Conservation (phyloP, 768 basidiomycete genomes). For the Macrolepiota dolichaula region DNA sequence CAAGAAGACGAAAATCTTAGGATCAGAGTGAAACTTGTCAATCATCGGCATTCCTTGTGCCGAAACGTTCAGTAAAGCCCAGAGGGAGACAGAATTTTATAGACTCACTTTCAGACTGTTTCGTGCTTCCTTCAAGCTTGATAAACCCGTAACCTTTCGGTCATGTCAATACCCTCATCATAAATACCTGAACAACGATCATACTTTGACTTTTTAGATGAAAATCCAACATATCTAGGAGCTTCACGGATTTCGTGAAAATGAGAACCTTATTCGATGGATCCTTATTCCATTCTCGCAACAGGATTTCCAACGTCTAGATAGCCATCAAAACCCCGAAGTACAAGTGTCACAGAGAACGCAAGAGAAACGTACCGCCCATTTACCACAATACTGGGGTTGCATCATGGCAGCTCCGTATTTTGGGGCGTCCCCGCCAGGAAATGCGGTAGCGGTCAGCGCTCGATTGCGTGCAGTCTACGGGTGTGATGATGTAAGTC, state of each 20-base stretch:
- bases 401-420: slow-evolving; percentile 62
- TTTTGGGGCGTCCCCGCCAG: slow-evolving; percentile 50
- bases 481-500: slow-evolving; percentile 21
- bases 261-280: slow-evolving; percentile 82
- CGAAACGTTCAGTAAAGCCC: not conserved
- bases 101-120: slow-evolving; percentile 59
- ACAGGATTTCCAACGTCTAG: slow-evolving; percentile 63
- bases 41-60: slow-evolving; percentile 78
- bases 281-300: slow-evolving; percentile 67
- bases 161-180: slow-evolving; percentile 4
- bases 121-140: slow-evolving; percentile 78
- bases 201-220: slow-evolving; percentile 60
- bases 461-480: slow-evolving; percentile 52
- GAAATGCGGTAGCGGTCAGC: slow-evolving; percentile 61
- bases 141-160: slow-evolving; percentile 55
- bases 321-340: not conserved
- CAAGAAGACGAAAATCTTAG: slow-evolving; percentile 73
- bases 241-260: slow-evolving; percentile 90
- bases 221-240: slow-evolving; percentile 81
- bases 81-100: not conserved
- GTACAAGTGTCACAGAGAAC: not conserved
- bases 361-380: slow-evolving; percentile 54
- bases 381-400: slow-evolving; percentile 78
- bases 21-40: slow-evolving; percentile 76
- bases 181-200: slow-evolving; percentile 10